Evolutionary conservation across 176 grass and related monocot species (phyloP).

Genomic region (Triticum aestivum): IWGSC_CS_RefSeq_v2.1 NC_057810.1:514618267-514618766

Average conservation of each 20-base stretch:
- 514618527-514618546: not conserved
- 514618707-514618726: too few species aligned
- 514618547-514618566: not conserved
- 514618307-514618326: not conserved
- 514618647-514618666: not conserved
- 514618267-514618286: not conserved
- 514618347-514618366: constrained; percentile 46
- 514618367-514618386: constrained; percentile 55
- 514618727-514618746: too few species aligned
- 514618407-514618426: constrained; percentile 71
- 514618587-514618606: not conserved
- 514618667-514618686: too few species aligned
- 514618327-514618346: not conserved
- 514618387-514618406: constrained; percentile 32
- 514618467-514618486: not conserved
- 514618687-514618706: too few species aligned
- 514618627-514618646: not conserved
- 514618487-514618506: not conserved
- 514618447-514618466: constrained; percentile 42
- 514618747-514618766: too few species aligned
- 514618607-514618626: not conserved
- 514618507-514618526: not conserved
- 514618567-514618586: not conserved
- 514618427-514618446: constrained; percentile 49
- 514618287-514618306: constrained; percentile 17